Evolutionary conservation across 2,329 filamentous ascomycete genomes (phyloP).

Genomic region (Apiospora hydei): DNA sequence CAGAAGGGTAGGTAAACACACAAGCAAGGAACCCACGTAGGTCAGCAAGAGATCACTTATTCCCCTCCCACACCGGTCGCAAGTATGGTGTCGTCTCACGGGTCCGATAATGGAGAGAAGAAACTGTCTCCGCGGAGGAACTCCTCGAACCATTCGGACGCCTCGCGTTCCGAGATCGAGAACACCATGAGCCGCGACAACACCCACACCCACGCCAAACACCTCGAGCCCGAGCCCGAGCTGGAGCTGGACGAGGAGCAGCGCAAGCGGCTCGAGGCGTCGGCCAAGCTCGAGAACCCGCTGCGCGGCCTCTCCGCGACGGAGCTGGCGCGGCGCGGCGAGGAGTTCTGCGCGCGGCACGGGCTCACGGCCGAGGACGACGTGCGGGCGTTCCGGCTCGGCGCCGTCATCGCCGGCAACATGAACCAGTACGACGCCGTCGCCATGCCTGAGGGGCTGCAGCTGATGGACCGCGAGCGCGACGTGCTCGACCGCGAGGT

Average conservation of each 20-base stretch:
- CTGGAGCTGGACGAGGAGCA: conserved; percentile 30
- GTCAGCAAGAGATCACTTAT: neutral
- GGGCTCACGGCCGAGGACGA: conserved; percentile 62
- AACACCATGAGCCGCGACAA: conserved; percentile 29
- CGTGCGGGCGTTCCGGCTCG: conserved; percentile 64
- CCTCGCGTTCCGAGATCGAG: conserved; percentile 39
- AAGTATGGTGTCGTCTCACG: neutral
- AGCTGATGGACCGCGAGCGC: conserved; percentile 64
- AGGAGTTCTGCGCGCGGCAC: conserved; percentile 63
- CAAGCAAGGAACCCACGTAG: neutral
- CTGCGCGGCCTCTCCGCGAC: conserved; percentile 48
- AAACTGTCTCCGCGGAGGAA: conserved; percentile 31
- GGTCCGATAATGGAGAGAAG: conserved; percentile 28
- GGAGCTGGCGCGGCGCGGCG: conserved; percentile 62
- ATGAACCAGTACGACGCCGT: conserved; percentile 58
- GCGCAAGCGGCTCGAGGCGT: conserved; percentile 43
- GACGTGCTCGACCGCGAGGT: conserved; percentile 65
- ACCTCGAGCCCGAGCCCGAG: neutral
- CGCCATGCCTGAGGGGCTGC: conserved; percentile 41
- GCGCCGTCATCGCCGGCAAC: conserved; percentile 64
- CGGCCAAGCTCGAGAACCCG: conserved; percentile 49
- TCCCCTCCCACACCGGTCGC: neutral
- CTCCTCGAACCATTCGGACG: conserved; percentile 34
- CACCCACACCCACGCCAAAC: conserved; percentile 22
- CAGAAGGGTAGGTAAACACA: neutral